These are phyloP conservation scores for Trametes gibbosa DNA, from an alignment of 768 basidiomycete species.

Conservation along the genomic window DNA sequence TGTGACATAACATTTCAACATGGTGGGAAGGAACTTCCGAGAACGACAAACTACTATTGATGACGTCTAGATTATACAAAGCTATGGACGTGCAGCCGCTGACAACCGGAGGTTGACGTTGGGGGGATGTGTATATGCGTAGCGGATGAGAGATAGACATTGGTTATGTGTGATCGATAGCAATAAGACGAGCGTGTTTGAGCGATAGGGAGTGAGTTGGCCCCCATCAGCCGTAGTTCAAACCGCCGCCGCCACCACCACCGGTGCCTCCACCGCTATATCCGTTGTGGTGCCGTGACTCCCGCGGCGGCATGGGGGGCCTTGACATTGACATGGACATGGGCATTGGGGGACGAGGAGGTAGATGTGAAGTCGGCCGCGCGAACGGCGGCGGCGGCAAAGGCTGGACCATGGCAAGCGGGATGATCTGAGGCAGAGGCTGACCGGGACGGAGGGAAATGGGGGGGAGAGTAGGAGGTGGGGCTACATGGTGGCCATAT, in stretches of 20 bases:
- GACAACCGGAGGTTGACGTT: background rate
- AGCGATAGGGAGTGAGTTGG: background rate
- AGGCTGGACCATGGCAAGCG: slow-evolving; percentile 1
- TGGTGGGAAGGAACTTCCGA: background rate
- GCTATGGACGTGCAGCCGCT: background rate
- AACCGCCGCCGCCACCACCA: slow-evolving; percentile 19
- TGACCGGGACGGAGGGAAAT: slow-evolving; percentile 23
- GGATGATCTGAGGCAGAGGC: slow-evolving; percentile 17
- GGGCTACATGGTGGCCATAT: slow-evolving; percentile 1
- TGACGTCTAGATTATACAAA: slow-evolving; percentile 1
- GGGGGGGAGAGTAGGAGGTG: slow-evolving; percentile 19
- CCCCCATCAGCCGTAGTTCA: slow-evolving; percentile 31
- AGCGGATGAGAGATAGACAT: background rate
- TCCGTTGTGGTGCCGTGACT: slow-evolving; percentile 15
- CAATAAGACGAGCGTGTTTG: background rate
- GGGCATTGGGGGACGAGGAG: slow-evolving; percentile 22
- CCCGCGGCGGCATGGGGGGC: slow-evolving; percentile 11
- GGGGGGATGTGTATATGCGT: background rate
- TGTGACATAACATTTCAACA: background rate
- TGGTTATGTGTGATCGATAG: slow-evolving; percentile 1
- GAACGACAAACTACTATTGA: background rate
- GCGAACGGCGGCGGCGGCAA: slow-evolving; percentile 16
- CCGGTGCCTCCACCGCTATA: slow-evolving; percentile 19
- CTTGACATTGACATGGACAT: slow-evolving; percentile 10
- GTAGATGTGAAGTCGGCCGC: slow-evolving; percentile 13